Evolutionary conservation across 1,284 basidiomycete genomes (phyloP), one percentile per base, ranked within the genome.

Genomic region (Pseudozyma sp.): DNA sequence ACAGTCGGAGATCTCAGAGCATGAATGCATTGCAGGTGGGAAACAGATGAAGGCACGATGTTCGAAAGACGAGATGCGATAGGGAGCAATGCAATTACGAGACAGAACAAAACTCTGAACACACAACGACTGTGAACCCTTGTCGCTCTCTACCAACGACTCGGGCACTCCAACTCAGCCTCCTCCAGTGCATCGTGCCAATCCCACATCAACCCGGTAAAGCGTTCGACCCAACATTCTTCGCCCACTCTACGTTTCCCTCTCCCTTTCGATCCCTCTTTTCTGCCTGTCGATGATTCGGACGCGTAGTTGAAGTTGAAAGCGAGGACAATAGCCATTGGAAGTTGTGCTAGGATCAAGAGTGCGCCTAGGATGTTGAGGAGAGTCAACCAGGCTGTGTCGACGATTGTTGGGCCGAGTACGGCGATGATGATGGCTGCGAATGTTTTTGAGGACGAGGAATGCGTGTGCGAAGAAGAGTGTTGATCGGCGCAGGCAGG

Each of bases 101-200:
- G n/a, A n/a, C n/a, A n/a, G n/a, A n/a, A n/a, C n/a, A n/a, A n/a
- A n/a, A n/a, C n/a, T n/a, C n/a, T n/a, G 24, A 24, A 24, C 24
- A 24, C 24, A 24, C 24, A 1, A 24, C 4, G 24, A 24, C 24
- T 4, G 24, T 1, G 31, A 35, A 2, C 16, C 16, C 43, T 9
- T 44, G n/a, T n/a, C n/a, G n/a, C n/a, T n/a, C n/a, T 24, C 13
- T 24, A 35, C 52, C 52, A 54, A 29, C 9, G 35, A 30, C 54
- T 56, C 7, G 67, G 63, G 1, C 40, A 42, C 33, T 55, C 49
- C 6, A 71, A 13, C 31, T 75, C 72, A 0, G 57, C 55, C 16
- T 64, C 49, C 19, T 75, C 68, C 16, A 75, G 24, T 11, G 44
- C 45, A 37, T 71, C 68, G 42, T 75, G 72, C 7, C 46, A 19